A percentile compares a stretch with the other conserved stretches of the same genome.
These are phyloP conservation scores for Populus tremula DNA, from an alignment of 345 rosid species.

Conservation along the genomic window DNA sequence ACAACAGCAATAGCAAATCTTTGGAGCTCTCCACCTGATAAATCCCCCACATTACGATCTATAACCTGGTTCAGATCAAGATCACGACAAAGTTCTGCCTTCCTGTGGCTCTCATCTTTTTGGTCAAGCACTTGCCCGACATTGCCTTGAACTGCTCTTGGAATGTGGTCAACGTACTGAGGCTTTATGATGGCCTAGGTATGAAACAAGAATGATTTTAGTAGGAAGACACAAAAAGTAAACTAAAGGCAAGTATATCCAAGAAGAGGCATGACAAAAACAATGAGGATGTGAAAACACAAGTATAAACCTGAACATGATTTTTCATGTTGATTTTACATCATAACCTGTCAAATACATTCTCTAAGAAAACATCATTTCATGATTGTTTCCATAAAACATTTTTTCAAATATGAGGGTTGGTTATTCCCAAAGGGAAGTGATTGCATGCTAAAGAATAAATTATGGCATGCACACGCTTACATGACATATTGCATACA, in stretches of 20 bases:
- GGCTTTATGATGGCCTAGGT: slow-evolving; percentile 89
- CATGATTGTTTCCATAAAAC: not conserved
- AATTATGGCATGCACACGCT: not conserved
- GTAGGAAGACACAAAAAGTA: not conserved
- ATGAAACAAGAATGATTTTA: slow-evolving; percentile 5
- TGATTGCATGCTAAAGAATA: not conserved
- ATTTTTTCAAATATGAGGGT: not conserved
- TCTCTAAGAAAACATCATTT: not conserved
- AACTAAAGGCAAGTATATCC: not conserved
- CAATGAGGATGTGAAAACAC: not conserved
- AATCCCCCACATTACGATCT: slow-evolving; percentile 83
- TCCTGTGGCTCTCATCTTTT: slow-evolving; percentile 78
- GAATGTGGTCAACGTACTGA: slow-evolving; percentile 98
- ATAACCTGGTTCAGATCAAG: slow-evolving; percentile 92
- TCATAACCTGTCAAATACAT: not conserved
- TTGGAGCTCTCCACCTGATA: slow-evolving; percentile 99
- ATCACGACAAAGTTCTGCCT: slow-evolving; percentile 68
- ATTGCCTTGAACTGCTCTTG: slow-evolving; percentile 90
- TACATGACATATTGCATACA: not conserved
- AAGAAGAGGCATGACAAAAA: slow-evolving; percentile 5
- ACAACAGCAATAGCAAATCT: slow-evolving; percentile 97
- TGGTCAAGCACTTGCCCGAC: slow-evolving; percentile 94
- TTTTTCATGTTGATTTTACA: not conserved
- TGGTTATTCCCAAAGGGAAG: not conserved
- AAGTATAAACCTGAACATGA: not conserved